Base-by-base conservation (phyloP, 208 protist species). In the Leishmania gerbilli region DNA sequence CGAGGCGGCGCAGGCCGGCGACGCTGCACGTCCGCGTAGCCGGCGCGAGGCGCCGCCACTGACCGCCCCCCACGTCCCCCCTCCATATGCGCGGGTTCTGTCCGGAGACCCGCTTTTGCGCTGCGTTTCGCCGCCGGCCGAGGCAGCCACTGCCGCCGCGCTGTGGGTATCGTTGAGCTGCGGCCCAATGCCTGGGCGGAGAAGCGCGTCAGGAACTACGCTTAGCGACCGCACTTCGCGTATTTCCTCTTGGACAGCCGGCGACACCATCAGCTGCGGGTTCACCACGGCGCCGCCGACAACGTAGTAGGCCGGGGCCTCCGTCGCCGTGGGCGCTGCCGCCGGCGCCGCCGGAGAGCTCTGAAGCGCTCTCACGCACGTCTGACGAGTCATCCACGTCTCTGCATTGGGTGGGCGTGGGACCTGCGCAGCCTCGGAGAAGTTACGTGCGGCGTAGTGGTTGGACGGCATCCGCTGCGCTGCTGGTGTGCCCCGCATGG, bases 211-310 rank as follows among this genome's bases (percentile, higher is more conserved):
- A 3, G 86, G 84, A 60, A 79, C 53, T 19, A 72, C 81, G 24
- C 34, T 40, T 45, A 81, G 76, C 42, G 85, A 67, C 31, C 77
- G 19, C 37, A 91, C 84, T 7, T 71, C 81, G 21, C 86, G 86
- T 34, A 93, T 62, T 21, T 75, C 79, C 51, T 79, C 74, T 78
- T 93, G 90, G 47, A 93, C 90, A 13, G 90, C 82, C 3, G 90
- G 88, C 47, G 90, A 87, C 27, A 93, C 74, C 65, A 74, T 77
- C 51, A 93, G 82, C 77, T 83, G 85, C 34, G 90, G 90, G 81
- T 93, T 93, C 55, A 93, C 74, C 42, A 93, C 88, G 40, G 90
- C 90, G 34, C 82, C 56, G 58, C 90, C 90, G 34, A 93, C 90
- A 21, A 89, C 76, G 81, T 91, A 93, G 56, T 86, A 86, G 21